Evolutionary conservation across 2,329 filamentous ascomycete genomes (phyloP).

Genomic region (Apiospora koreana): DNA sequence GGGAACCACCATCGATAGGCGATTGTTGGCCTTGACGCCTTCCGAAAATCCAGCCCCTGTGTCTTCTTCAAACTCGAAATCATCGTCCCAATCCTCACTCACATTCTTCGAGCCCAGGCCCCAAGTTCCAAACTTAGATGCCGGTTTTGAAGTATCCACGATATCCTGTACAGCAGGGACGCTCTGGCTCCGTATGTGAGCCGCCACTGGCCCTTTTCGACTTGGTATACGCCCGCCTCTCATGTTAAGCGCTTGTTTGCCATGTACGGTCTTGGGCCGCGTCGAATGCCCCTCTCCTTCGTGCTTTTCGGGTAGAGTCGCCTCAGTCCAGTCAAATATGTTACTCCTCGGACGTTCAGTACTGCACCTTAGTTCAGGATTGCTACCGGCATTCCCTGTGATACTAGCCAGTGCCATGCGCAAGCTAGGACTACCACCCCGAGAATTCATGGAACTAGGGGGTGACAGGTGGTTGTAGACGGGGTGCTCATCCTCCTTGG

Average conservation of each 20-base stretch:
- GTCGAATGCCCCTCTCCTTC: constrained; percentile 59
- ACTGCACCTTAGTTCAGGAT: constrained; percentile 35
- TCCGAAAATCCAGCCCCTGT: constrained; percentile 38
- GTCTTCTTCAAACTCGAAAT: constrained; percentile 71
- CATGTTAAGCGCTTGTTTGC: constrained; percentile 70
- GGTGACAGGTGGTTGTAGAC: constrained; percentile 60
- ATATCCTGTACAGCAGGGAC: constrained; percentile 71
- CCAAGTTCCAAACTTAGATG: constrained; percentile 78
- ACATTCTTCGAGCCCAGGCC: constrained; percentile 76
- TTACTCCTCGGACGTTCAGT: constrained; percentile 63
- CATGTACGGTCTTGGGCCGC: constrained; percentile 74
- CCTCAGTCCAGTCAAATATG: constrained; percentile 79
- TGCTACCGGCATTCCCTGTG: constrained; percentile 44
- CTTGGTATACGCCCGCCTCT: constrained; percentile 69
- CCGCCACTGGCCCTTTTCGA: constrained; percentile 67
- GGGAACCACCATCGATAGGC: constrained; percentile 68
- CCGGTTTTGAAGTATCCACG: constrained; percentile 56
- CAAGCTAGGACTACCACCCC: constrained; percentile 53
- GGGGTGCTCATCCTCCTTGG: constrained; percentile 55
- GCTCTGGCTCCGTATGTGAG: constrained; percentile 79
- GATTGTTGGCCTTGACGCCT: constrained; percentile 37
- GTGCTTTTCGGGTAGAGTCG: constrained; percentile 60
- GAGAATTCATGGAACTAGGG: constrained; percentile 56
- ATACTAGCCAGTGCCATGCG: constrained; percentile 56
- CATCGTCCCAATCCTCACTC: constrained; percentile 88